Percentiles rank a stretch among this genome's conserved stretches.
These are phyloP conservation scores for sunflower (Helianthus annuus) DNA, from an alignment of 129 eudicot species.

Conservation along the genomic window DNA sequence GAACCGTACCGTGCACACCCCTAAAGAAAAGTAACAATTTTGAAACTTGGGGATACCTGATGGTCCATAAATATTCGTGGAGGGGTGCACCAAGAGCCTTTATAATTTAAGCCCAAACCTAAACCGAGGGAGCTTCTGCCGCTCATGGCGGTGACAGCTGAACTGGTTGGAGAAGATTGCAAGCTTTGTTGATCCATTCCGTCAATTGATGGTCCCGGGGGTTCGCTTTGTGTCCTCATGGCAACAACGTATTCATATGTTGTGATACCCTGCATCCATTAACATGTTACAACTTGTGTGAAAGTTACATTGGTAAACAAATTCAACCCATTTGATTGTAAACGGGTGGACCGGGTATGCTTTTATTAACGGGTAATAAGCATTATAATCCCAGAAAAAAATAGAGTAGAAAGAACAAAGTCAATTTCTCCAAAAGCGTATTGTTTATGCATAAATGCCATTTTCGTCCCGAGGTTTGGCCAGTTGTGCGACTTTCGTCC, in stretches of 20 bases:
- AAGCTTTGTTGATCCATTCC: conserved; percentile 78
- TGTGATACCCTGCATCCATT: conserved; percentile 72
- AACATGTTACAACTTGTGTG: not conserved
- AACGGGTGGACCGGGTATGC: not conserved
- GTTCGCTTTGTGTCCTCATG: conserved; percentile 86
- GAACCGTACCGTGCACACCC: too few species aligned
- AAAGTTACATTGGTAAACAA: not conserved
- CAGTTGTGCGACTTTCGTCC: too few species aligned
- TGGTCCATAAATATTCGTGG: conserved; percentile 93
- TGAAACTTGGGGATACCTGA: conserved; percentile 53
- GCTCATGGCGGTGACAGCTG: conserved; percentile 82
- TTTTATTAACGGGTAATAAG: not conserved
- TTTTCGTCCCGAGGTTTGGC: too few species aligned
- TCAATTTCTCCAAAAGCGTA: not conserved
- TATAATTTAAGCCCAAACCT: conserved; percentile 68
- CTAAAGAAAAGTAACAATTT: too few species aligned
- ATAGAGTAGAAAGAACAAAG: not conserved
- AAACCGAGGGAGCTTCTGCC: conserved; percentile 77
- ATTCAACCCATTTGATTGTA: not conserved
- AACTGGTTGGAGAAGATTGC: conserved; percentile 86
- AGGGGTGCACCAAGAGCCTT: conserved; percentile 98
- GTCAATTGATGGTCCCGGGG: conserved; percentile 80
- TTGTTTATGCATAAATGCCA: not conserved
- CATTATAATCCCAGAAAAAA: not conserved
- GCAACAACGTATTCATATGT: conserved; percentile 96